These are phyloP conservation scores for Penicillium daleae DNA, from an alignment of 495 filamentous ascomycete species.

Conservation along the genomic window DNA sequence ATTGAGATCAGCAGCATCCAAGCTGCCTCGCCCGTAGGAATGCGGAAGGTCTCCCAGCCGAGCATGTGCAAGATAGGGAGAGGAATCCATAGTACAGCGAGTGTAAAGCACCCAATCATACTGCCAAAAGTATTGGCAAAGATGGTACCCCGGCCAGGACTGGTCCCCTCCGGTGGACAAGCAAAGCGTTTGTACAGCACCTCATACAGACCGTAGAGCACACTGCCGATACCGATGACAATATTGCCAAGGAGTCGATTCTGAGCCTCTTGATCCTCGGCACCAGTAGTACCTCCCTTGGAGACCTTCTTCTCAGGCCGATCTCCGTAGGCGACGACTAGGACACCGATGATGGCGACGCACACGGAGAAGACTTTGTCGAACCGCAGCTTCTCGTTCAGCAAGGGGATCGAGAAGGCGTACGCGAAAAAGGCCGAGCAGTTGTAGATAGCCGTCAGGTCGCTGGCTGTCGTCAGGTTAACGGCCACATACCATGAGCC, in stretches of 20 bases:
- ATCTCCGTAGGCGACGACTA: conserved; percentile 92
- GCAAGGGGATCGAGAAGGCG: conserved; percentile 85
- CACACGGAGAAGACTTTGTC: conserved; percentile 83
- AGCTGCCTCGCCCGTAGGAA: conserved; percentile 75
- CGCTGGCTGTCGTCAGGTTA: conserved; percentile 85
- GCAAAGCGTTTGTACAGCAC: conserved; percentile 92
- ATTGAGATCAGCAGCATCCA: conserved; percentile 81
- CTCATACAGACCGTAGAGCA: conserved; percentile 96
- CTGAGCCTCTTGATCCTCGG: conserved; percentile 52
- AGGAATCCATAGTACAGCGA: conserved; percentile 89
- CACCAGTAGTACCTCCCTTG: conserved; percentile 50
- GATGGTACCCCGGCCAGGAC: conserved; percentile 78
- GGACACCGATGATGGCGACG: conserved; percentile 84
- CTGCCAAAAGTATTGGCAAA: conserved; percentile 92
- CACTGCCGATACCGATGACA: conserved; percentile 89
- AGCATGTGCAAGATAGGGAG: conserved; percentile 78
- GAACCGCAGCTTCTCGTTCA: conserved; percentile 77
- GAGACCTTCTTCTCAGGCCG: conserved; percentile 52
- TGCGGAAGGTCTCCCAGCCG: conserved; percentile 79
- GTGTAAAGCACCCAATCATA: conserved; percentile 80
- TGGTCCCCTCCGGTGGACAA: conserved; percentile 88
- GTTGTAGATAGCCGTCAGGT: conserved; percentile 98
- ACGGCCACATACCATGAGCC: conserved; percentile 97
- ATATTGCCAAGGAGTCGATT: conserved; percentile 80
- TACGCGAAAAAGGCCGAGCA: conserved; percentile 99